Evolutionary conservation across 176 grass and related monocot genomes (phyloP).

Genomic region (Cocos nucifera): DNA sequence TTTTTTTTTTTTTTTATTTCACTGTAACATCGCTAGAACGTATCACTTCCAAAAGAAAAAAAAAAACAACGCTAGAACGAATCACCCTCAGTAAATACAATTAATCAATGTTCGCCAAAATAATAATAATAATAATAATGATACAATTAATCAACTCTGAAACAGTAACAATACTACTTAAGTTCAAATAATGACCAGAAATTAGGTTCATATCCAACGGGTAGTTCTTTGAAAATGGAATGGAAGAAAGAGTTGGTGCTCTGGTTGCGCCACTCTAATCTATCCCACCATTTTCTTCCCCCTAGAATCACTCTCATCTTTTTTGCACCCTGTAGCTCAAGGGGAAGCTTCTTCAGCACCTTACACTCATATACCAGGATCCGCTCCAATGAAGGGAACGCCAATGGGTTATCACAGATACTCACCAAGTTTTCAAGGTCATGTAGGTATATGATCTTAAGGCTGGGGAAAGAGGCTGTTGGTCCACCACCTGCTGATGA

Average conservation of each 20-base stretch:
- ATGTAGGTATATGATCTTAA: conserved; percentile 9
- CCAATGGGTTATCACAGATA: conserved; percentile 9
- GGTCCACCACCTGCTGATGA: conserved; percentile 4
- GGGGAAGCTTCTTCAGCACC: conserved; percentile 24
- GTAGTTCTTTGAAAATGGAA: conserved; percentile 10
- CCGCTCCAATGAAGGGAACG: conserved; percentile 30
- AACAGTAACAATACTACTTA: background rate
- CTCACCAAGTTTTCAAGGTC: conserved; percentile 7
- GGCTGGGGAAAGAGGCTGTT: conserved; percentile 16
- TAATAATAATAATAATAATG: too few relatives aligned
- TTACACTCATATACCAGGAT: conserved; percentile 23
- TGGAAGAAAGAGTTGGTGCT: background rate
- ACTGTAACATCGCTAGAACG: too few relatives aligned
- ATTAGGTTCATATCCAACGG: conserved; percentile 4
- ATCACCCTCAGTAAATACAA: too few relatives aligned
- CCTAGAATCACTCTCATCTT: conserved; percentile 25
- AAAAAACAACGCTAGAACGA: too few relatives aligned
- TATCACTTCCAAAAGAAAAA: too few relatives aligned
- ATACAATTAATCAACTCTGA: too few relatives aligned
- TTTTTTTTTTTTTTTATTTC: too few relatives aligned
- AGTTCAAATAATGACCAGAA: conserved; percentile 1
- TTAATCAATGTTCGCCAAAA: too few relatives aligned
- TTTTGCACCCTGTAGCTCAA: background rate
- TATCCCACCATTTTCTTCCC: conserved; percentile 33
- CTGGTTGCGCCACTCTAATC: conserved; percentile 19